Evolutionary conservation across 2,329 filamentous ascomycete species (phyloP), one percentile per base, ranked within the genome.

Genomic region (Nothophaeocryptopus gaeumannii): DNA sequence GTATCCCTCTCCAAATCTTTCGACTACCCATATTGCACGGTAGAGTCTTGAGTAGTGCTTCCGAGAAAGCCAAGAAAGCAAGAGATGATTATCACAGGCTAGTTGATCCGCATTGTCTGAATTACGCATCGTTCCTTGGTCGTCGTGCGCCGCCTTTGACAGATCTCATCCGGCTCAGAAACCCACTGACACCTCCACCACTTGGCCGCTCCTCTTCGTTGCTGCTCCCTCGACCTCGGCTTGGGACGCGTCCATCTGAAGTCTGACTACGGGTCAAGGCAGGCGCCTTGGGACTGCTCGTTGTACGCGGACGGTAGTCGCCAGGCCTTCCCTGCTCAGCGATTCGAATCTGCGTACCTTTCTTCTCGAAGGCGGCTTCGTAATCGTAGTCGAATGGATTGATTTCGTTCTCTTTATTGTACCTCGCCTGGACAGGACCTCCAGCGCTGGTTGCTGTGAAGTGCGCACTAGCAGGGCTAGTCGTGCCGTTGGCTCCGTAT

Each of bases 351-450:
- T 75, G 74, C 30, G 78, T 75, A 14, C 80, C 79, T 67, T 86
- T 86, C 65, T 72, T 81, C 42, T 84, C 81, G 62, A 83, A 85
- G 10, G 80, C 82, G 41, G 78, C 74, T 58, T 85, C 81, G 59
- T 87, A 95, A 56, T 96, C 89, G 39, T 62, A 63, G 44, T 82
- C 79, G 74, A 95, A 96, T 0, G 89, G 89, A 67, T 92, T 95
- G 51, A 74, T 74, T 58, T 76, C 74, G 59, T 72, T 61, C 15
- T 63, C 63, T 41, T 61, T 64, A 36, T 60, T 62, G 54, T 64
- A 64, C 9, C 55, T 59, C 46, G 69, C 65, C 57, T 72, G 70
- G 9, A 51, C 55, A 39, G 65, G 64, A 8, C 74, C 72, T 29
- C 74, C 74, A 8, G 72, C 72, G 46, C 72, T 72, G 46, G 66